Base-by-base conservation (phyloP, 331 rosid genomes). In the Phaseolus coccineus region DNA sequence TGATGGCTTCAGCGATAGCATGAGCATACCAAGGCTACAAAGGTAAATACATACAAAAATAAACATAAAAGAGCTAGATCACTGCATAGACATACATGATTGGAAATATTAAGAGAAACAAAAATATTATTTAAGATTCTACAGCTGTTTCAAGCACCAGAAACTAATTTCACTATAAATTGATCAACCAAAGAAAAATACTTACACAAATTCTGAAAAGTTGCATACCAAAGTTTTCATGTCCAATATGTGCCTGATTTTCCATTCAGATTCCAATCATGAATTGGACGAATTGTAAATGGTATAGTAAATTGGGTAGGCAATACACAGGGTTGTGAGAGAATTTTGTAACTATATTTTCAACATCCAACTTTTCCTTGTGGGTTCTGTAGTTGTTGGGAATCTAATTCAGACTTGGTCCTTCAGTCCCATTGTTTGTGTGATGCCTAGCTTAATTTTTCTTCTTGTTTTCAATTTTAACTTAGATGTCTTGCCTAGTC, bases 1-100 rank as follows among this genome's bases (percentile, higher is more conserved):
- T 85, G 84, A 95, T 95, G 87, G 99, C 89, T 90, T 91, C 97
- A 22, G 96, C 99, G 83, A 95, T 95, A 66, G 97, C 99, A 82
- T 90, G 99, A 31, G 99, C 97, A 88, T 95, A 95, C 97, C 99
- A 95, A 69, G 99, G 97, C 99, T 95, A 74, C 79, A 81, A 85
- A 71, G 76, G 63, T n/a, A 53, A 69, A 56, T n/a, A 16, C 16
- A 16, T 55, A 56, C 25, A 55, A 63, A 30, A 31, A 70, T 73
- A 25, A 68, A 67, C 66, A 62, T 50, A 75, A 81, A 80, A 62
- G 57, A 62, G 56, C 48, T 16, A 71, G 76, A 68, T 69, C 39
- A 12, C 75, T 22, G 59, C 47, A 76, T 71, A 59, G 63, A 31
- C 52, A 48, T 50, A 28, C 50, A 46, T 52, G 71, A 73, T 44